phyloP scores from a whole-genome alignment of 306 rosid species.

The Ormosia emarginata region DNA sequence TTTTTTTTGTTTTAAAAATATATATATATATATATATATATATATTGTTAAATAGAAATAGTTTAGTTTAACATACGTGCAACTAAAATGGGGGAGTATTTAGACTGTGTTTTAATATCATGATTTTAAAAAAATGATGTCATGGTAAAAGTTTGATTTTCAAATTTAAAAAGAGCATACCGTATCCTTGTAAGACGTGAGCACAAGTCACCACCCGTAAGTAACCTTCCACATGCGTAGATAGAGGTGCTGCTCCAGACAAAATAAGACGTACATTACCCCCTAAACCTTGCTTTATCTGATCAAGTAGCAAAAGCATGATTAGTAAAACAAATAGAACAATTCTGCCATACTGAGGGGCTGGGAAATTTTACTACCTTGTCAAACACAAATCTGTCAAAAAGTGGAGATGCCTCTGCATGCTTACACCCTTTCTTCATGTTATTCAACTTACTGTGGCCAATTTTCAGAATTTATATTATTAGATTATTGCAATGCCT shows the following conservation, averaged over 20 bases:
- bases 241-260: conserved; percentile 96
- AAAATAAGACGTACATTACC: conserved; percentile 84
- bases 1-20: background rate
- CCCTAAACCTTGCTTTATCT: conserved; percentile 95
- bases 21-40: no score
- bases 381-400: conserved; percentile 76
- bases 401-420: conserved; percentile 58
- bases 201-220: conserved; percentile 87
- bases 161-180: conserved; percentile 40
- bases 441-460: conserved; percentile 64
- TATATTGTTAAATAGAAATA: background rate
- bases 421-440: conserved; percentile 68
- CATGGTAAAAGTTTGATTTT: background rate
- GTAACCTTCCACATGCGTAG: conserved; percentile 73
- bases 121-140: background rate
- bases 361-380: conserved; percentile 48
- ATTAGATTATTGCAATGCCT: conserved; percentile 14
- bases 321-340: conserved; percentile 23
- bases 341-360: background rate
- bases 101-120: no score
- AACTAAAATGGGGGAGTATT: background rate
- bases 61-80: background rate
- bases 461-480: conserved; percentile 12
- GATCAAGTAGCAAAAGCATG: conserved; percentile 29
- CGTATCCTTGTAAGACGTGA: conserved; percentile 97